phyloP scores from a whole-genome alignment of 257 asterid genomes.

The Gynochthodes officinalis region DNA sequence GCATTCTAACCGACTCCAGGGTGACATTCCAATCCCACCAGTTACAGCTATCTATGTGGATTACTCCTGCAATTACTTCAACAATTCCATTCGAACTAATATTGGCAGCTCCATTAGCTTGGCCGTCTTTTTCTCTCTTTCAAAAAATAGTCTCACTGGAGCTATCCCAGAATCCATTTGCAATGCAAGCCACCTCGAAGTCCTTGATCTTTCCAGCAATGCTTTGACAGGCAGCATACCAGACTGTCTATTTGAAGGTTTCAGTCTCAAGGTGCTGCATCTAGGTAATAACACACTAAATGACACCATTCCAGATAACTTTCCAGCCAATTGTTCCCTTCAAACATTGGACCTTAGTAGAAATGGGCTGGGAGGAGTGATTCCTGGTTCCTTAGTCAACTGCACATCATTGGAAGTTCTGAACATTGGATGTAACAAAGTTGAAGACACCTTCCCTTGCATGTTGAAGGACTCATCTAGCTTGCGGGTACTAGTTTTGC shows the following conservation, averaged over 20 bases:
- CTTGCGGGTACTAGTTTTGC: slow-evolving; percentile 27
- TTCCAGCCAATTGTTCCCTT: slow-evolving; percentile 25
- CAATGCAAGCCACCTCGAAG: slow-evolving; percentile 25
- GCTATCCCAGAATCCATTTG: slow-evolving; percentile 42
- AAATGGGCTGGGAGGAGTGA: slow-evolving; percentile 31
- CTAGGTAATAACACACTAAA: slow-evolving; percentile 22
- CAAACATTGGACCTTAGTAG: slow-evolving; percentile 36
- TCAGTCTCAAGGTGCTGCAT: slow-evolving; percentile 7
- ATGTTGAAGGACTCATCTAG: slow-evolving; percentile 8
- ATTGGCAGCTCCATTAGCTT: slow-evolving; percentile 15
- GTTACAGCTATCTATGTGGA: slow-evolving; percentile 27
- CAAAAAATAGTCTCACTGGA: slow-evolving; percentile 35
- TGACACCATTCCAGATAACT: slow-evolving; percentile 37
- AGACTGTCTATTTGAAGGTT: slow-evolving; percentile 20
- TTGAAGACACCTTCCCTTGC: slow-evolving; percentile 42
- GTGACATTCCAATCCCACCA: slow-evolving; percentile 28
- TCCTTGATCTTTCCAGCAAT: slow-evolving; percentile 48
- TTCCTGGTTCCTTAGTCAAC: slow-evolving; percentile 40
- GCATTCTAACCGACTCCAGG: slow-evolving; percentile 31
- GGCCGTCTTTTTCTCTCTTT: slow-evolving; percentile 28
- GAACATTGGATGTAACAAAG: slow-evolving; percentile 39
- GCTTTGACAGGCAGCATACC: slow-evolving; percentile 38
- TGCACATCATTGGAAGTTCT: slow-evolving; percentile 43
- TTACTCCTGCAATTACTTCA: slow-evolving; percentile 47
- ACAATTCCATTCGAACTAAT: slow-evolving; percentile 29